A percentile compares a stretch with the other conserved stretches of the same genome.
Conservation (phyloP, 108 stramenopile species). For the Pseudonitzschia pungens region DNA sequence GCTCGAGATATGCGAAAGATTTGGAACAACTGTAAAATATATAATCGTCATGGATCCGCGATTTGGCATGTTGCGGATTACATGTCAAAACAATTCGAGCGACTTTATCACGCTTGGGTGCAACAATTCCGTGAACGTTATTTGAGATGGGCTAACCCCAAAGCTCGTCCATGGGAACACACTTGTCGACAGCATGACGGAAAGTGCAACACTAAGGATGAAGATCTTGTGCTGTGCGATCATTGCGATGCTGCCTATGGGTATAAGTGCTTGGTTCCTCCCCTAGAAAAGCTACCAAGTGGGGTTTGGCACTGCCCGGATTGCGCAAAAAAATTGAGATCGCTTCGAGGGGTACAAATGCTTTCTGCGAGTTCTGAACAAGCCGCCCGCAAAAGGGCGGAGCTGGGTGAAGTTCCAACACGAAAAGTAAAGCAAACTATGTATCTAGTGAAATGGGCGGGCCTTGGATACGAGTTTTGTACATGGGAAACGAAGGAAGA, state of each 20-base stretch:
- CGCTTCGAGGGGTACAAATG: constrained; percentile 57
- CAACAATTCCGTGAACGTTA: constrained; percentile 81
- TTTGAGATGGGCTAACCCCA: constrained; percentile 81
- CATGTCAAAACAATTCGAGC: constrained; percentile 91
- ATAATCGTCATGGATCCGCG: constrained; percentile 84
- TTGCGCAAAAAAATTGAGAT: constrained; percentile 73
- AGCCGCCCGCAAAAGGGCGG: constrained; percentile 76
- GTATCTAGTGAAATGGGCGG: constrained; percentile 97
- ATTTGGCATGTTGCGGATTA: constrained; percentile 94
- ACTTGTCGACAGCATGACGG: constrained; percentile 77
- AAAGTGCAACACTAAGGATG: constrained; percentile 63
- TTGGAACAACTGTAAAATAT: constrained; percentile 92
- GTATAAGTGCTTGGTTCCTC: constrained; percentile 66
- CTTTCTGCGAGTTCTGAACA: constrained; percentile 78
- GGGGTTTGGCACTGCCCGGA: constrained; percentile 87
- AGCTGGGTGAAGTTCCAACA: constrained; percentile 79
- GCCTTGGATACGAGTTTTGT: constrained; percentile 91
- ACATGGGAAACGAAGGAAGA: constrained; percentile 96
- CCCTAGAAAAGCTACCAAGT: constrained; percentile 70
- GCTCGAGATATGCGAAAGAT: constrained; percentile 86
- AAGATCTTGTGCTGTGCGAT: constrained; percentile 80
- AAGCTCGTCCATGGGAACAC: constrained; percentile 85
- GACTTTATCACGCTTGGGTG: constrained; percentile 91
- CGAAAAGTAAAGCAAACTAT: constrained; percentile 72
- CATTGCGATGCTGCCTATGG: constrained; percentile 89